phyloP scores from a whole-genome alignment of 179 eudicot species.

The Spinacia oleracea region DNA sequence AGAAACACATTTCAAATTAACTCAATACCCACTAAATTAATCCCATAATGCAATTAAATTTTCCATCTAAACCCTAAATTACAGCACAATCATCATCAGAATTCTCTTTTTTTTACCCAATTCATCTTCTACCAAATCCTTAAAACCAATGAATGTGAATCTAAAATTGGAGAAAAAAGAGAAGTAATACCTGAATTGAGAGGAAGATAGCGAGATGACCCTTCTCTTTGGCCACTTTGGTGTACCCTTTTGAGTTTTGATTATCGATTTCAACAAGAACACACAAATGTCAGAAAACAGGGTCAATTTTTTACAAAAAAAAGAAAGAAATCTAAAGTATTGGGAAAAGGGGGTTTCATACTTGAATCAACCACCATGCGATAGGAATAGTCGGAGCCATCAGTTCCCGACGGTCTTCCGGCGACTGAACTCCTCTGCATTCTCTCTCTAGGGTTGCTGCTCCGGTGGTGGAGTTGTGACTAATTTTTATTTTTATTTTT shows the following conservation, averaged over 20 bases:
- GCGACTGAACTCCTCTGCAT: constrained; percentile 57
- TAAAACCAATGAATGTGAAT: background rate
- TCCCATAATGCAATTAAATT: background rate
- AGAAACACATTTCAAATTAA: background rate
- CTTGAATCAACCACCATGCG: constrained; percentile 95
- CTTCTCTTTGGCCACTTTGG: constrained; percentile 75
- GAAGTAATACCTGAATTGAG: constrained; percentile 56
- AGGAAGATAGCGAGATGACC: constrained; percentile 58
- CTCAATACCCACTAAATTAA: background rate
- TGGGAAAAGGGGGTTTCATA: constrained; percentile 26
- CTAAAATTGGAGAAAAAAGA: background rate
- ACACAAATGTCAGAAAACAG: background rate
- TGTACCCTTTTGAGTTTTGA: constrained; percentile 63
- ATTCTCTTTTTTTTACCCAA: background rate
- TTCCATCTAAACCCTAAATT: background rate
- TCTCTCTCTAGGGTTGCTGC: constrained; percentile 7
- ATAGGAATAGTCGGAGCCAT: constrained; percentile 85
- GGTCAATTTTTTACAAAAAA: background rate
- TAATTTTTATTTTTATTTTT: too few relatives aligned
- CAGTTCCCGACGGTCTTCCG: constrained; percentile 83
- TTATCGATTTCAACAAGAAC: constrained; percentile 9
- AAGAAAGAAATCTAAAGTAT: constrained; percentile 6
- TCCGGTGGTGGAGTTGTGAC: background rate
- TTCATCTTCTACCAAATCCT: background rate
- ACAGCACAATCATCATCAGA: background rate